A percentile compares a stretch with the other conserved stretches of the same genome.
phyloP scores from a whole-genome alignment of 768 basidiomycete genomes.

The Amanita rubescens region DNA sequence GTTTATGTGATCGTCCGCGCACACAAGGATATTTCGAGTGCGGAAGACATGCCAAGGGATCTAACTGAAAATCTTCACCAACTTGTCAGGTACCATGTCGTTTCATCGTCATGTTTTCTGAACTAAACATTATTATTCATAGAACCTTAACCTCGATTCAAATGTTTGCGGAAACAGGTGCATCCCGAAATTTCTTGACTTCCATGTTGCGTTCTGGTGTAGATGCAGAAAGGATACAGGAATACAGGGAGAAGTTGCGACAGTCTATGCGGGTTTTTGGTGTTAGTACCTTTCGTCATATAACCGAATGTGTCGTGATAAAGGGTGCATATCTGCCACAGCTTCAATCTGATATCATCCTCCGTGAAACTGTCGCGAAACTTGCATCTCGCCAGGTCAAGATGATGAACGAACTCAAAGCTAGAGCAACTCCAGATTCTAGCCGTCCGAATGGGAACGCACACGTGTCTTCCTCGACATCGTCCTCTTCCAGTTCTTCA shows the following conservation, averaged over 20 bases:
- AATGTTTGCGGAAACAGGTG: neutral
- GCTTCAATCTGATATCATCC: slow-evolving; percentile 7
- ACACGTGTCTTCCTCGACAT: no score
- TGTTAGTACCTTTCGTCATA: neutral
- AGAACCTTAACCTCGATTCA: neutral
- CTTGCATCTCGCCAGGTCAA: slow-evolving; percentile 4
- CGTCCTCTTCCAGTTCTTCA: neutral
- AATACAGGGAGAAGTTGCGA: slow-evolving; percentile 3
- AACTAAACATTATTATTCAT: neutral
- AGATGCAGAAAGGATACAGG: slow-evolving; percentile 3
- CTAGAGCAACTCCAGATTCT: neutral
- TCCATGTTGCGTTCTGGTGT: neutral
- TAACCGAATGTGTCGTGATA: neutral
- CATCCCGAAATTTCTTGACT: neutral
- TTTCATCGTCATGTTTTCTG: neutral
- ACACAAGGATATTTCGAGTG: neutral
- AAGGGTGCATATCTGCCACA: neutral
- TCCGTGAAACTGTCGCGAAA: slow-evolving; percentile 2
- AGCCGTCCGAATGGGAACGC: no score
- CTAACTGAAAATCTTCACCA: slow-evolving; percentile 2
- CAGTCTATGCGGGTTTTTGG: slow-evolving; percentile 6
- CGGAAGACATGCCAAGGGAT: neutral
- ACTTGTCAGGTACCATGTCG: slow-evolving; percentile 4
- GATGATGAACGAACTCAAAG: slow-evolving; percentile 3
- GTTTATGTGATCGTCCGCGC: slow-evolving; percentile 6